Conservation (phyloP, 192 early-diverging fungal genomes). For the Linnemannia schmuckeri region DNA sequence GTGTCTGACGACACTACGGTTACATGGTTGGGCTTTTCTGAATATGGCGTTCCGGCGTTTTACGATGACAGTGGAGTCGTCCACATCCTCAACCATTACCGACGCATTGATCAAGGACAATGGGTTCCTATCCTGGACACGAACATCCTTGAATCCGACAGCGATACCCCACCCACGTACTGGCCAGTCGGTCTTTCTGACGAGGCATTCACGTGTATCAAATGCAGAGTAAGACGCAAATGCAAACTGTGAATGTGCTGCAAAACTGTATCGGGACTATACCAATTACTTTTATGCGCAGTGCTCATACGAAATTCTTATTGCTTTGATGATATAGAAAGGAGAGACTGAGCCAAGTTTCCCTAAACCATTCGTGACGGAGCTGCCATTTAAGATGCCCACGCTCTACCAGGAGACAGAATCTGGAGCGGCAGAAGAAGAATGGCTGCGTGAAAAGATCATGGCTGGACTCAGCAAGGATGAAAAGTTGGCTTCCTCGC, state of each 20-base stretch:
- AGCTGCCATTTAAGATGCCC: slow-evolving; percentile 28
- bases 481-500: slow-evolving; percentile 62
- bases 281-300: background rate
- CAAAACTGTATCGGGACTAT: background rate
- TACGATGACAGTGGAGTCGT: slow-evolving; percentile 88
- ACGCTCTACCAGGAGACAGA: slow-evolving; percentile 28
- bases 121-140: slow-evolving; percentile 93
- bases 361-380: slow-evolving; percentile 72
- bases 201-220: slow-evolving; percentile 77
- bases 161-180: slow-evolving; percentile 62
- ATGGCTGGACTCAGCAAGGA: slow-evolving; percentile 69
- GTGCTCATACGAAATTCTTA: background rate
- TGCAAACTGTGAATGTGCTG: background rate
- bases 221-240: slow-evolving; percentile 70
- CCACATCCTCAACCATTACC: slow-evolving; percentile 77
- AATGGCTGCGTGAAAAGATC: slow-evolving; percentile 64
- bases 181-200: slow-evolving; percentile 91
- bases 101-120: slow-evolving; percentile 69
- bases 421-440: slow-evolving; percentile 55
- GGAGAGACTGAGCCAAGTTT: slow-evolving; percentile 71
- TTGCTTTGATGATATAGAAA: slow-evolving; percentile 43
- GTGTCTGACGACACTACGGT: slow-evolving; percentile 72
- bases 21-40: slow-evolving; percentile 90
- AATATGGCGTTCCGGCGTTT: slow-evolving; percentile 76
- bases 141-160: slow-evolving; percentile 25